Evolutionary conservation across 2,329 filamentous ascomycete species (phyloP).

Genomic region (Epichloe coenophiala): DNA sequence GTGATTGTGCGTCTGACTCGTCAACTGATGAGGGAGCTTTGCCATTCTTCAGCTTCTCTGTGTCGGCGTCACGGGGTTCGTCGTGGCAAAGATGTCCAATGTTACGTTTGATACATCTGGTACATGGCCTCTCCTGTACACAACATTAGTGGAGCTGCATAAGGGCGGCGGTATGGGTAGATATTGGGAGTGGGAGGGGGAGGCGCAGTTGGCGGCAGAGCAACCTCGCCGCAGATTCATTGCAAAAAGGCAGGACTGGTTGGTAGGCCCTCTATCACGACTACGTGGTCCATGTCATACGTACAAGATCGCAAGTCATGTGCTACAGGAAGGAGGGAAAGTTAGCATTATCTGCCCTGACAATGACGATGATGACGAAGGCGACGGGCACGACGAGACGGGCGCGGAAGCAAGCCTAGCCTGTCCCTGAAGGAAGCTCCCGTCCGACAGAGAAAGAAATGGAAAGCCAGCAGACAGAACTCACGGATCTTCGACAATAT

Average conservation of each 20-base stretch:
- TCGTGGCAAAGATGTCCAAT: slow-evolving; percentile 98
- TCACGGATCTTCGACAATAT: slow-evolving; percentile 83
- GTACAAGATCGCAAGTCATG: slow-evolving; percentile 87
- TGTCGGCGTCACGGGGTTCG: slow-evolving; percentile 73
- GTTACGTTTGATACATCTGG: slow-evolving; percentile 93
- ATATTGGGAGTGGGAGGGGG: background rate
- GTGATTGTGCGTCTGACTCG: slow-evolving; percentile 42
- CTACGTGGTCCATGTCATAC: slow-evolving; percentile 20
- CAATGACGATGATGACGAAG: background rate
- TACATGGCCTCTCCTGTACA: slow-evolving; percentile 80
- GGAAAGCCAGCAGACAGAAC: slow-evolving; percentile 24
- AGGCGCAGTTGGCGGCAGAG: background rate
- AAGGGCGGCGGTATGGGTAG: slow-evolving; percentile 4
- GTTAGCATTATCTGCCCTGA: slow-evolving; percentile 1
- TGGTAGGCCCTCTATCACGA: background rate
- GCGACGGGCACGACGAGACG: too few relatives aligned
- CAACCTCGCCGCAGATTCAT: background rate
- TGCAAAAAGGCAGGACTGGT: background rate
- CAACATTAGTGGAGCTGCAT: slow-evolving; percentile 14
- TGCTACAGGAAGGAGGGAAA: slow-evolving; percentile 40
- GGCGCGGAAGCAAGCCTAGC: background rate
- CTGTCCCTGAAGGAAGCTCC: background rate
- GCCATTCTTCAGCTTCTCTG: slow-evolving; percentile 63
- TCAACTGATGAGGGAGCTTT: slow-evolving; percentile 34
- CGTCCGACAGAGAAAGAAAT: too few relatives aligned